Percentiles rank a stretch among this genome's conserved stretches.
These are phyloP conservation scores for Candida verbasci DNA, from an alignment of 805 yeast species.

Conservation along the genomic window DNA sequence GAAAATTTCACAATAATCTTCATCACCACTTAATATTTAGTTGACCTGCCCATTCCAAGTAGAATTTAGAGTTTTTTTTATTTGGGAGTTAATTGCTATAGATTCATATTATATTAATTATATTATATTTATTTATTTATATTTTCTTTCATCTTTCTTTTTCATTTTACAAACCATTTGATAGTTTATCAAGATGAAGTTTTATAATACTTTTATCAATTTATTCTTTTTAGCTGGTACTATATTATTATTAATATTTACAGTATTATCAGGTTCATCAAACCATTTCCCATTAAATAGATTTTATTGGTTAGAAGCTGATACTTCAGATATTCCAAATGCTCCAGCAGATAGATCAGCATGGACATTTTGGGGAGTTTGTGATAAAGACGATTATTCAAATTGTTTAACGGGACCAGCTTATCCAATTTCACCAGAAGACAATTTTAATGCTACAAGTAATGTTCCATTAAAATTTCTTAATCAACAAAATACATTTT, in stretches of 20 bases:
- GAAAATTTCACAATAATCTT: too few species aligned
- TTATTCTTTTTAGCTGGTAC: slow-evolving; percentile 39
- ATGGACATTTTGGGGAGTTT: slow-evolving; percentile 81
- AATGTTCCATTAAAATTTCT: slow-evolving; percentile 54
- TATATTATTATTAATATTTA: slow-evolving; percentile 45
- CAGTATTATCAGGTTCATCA: slow-evolving; percentile 63
- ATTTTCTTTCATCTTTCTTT: too few species aligned
- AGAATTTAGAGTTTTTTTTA: too few species aligned
- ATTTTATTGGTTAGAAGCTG: slow-evolving; percentile 80
- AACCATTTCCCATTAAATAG: slow-evolving; percentile 55
- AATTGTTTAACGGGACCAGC: slow-evolving; percentile 58
- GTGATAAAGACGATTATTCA: slow-evolving; percentile 56
- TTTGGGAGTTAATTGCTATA: too few species aligned
- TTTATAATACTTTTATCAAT: slow-evolving; percentile 29
- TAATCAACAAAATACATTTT: slow-evolving; percentile 52
- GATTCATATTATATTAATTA: too few species aligned
- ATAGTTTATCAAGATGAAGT: slow-evolving; percentile 33
- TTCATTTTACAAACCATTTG: too few species aligned
- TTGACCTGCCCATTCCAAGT: too few species aligned
- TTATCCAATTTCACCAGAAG: slow-evolving; percentile 78
- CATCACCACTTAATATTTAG: too few species aligned
- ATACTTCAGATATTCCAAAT: slow-evolving; percentile 51
- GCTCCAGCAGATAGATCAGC: slow-evolving; percentile 50
- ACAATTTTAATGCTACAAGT: slow-evolving; percentile 55
- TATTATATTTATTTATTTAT: too few species aligned